phyloP scores from a whole-genome alignment of 805 yeast genomes.

The Yueomyces sinensis region DNA sequence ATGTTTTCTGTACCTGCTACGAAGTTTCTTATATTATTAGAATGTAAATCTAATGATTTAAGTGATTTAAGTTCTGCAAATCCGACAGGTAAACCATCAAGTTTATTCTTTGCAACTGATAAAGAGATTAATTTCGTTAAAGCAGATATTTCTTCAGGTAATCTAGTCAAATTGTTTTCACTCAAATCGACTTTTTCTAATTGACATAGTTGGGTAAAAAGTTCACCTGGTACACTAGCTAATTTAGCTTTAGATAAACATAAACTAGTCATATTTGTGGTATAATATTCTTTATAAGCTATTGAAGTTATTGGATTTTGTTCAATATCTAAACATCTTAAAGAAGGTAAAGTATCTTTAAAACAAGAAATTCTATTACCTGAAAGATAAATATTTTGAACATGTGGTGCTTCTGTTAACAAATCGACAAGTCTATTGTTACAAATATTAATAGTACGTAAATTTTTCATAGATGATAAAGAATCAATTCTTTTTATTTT shows the following conservation, averaged over 20 bases:
- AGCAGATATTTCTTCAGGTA: conserved; percentile 57
- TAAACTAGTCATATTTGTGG: conserved; percentile 52
- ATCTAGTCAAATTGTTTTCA: conserved; percentile 63
- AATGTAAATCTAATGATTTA: conserved; percentile 63
- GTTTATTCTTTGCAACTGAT: conserved; percentile 61
- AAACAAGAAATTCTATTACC: conserved; percentile 66
- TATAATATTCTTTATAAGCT: conserved; percentile 28
- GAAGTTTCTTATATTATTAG: conserved; percentile 62
- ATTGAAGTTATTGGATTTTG: conserved; percentile 66
- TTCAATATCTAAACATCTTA: conserved; percentile 63
- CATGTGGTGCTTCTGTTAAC: conserved; percentile 33
- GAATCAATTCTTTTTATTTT: conserved; percentile 30
- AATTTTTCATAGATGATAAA: conserved; percentile 37
- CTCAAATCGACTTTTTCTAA: conserved; percentile 66
- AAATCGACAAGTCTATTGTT: conserved; percentile 44
- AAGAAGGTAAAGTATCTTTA: conserved; percentile 44
- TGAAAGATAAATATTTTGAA: conserved; percentile 59
- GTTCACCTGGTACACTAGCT: conserved; percentile 53
- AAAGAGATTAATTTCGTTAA: conserved; percentile 49
- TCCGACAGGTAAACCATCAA: conserved; percentile 54
- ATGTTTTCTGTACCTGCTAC: conserved; percentile 58
- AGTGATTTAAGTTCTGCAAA: conserved; percentile 49
- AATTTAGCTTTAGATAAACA: conserved; percentile 75
- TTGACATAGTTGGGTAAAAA: conserved; percentile 47
- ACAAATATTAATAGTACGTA: conserved; percentile 65